These are phyloP conservation scores for Russula foetens DNA, from an alignment of 768 basidiomycete genomes.

Conservation along the genomic window DNA sequence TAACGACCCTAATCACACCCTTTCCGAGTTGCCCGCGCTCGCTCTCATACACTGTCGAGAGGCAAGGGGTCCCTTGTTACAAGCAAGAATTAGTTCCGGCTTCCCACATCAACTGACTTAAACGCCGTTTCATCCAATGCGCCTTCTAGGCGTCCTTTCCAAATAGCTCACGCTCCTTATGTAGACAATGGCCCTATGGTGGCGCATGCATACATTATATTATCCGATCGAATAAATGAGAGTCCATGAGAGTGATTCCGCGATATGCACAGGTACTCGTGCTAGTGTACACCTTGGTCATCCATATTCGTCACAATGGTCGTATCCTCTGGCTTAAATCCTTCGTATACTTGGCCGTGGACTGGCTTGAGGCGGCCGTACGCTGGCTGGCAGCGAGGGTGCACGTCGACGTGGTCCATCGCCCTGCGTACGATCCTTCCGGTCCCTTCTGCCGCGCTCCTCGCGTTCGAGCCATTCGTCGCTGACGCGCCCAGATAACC, in stretches of 20 bases:
- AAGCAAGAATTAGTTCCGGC: not conserved
- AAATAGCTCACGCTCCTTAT: not conserved
- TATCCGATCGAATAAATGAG: not conserved
- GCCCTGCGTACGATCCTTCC: not conserved
- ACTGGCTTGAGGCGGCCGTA: not conserved
- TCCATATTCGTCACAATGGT: not conserved
- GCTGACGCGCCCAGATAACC: not conserved
- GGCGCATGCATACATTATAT: not conserved
- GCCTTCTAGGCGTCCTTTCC: not conserved
- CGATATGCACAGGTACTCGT: not conserved
- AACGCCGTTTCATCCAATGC: not conserved
- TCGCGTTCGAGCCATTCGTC: not conserved
- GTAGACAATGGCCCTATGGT: not conserved
- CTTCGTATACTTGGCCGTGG: not conserved
- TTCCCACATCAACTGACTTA: not conserved
- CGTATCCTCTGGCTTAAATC: not conserved
- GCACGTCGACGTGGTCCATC: not conserved
- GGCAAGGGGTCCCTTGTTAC: not conserved
- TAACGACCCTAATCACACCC: not conserved
- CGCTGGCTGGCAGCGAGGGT: slow-evolving; percentile 1
- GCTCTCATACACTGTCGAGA: not conserved
- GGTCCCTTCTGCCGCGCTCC: not conserved
- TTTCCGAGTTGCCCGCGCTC: not conserved
- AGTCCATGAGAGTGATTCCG: too few species aligned
- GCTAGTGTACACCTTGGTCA: not conserved